A percentile compares a stretch with the other conserved stretches of the same genome.
These are phyloP conservation scores for Diaporthe longicolla DNA, from an alignment of 2,329 filamentous ascomycete species.

Conservation along the genomic window DNA sequence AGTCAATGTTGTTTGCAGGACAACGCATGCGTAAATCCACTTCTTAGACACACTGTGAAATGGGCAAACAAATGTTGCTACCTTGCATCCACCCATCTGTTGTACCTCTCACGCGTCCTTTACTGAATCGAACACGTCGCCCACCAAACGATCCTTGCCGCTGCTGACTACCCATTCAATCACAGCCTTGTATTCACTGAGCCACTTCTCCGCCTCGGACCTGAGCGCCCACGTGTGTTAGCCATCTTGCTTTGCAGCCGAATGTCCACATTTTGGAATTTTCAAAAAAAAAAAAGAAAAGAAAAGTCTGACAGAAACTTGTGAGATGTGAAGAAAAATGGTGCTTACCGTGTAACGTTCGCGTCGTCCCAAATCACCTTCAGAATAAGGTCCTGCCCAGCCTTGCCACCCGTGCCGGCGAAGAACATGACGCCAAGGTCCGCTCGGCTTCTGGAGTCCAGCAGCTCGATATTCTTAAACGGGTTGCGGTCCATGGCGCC, in stretches of 20 bases:
- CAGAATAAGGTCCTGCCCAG: conserved; percentile 6
- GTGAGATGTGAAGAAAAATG: background rate
- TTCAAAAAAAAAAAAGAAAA: background rate
- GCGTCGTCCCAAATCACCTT: conserved; percentile 9
- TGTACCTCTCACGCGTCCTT: background rate
- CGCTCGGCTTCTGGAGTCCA: background rate
- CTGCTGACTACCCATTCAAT: background rate
- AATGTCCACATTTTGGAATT: background rate
- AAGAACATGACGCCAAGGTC: background rate
- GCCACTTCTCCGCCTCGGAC: background rate
- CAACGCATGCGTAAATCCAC: background rate
- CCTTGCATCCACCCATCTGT: background rate
- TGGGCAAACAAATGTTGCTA: background rate
- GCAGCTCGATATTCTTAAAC: background rate
- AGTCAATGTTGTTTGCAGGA: background rate
- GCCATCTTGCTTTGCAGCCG: background rate
- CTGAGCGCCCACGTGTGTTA: background rate
- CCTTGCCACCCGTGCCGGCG: conserved; percentile 6
- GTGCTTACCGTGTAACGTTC: background rate
- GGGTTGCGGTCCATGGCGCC: conserved; percentile 18
- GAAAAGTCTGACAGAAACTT: background rate
- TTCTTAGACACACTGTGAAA: too few relatives aligned
- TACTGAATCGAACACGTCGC: background rate
- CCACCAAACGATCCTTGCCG: background rate
- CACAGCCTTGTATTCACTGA: background rate